Base-by-base conservation (phyloP, 1,139 yeast species). In the Pneumocystis wakefieldiae region DNA sequence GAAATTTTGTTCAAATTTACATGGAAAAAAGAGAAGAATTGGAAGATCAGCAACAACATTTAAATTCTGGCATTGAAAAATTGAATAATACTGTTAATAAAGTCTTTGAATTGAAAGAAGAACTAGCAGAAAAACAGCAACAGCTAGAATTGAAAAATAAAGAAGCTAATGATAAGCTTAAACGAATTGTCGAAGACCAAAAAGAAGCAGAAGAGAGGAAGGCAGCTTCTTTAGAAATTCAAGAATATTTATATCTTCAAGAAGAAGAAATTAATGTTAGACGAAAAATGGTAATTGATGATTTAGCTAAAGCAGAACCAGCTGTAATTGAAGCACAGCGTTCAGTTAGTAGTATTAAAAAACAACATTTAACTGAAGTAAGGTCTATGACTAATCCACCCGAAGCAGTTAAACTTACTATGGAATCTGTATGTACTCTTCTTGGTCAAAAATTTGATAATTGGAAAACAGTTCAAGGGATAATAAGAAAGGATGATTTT, bases 311-410 rank as follows among this genome's bases (percentile, higher is more conserved):
- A 10, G 95, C 92, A 0, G 95, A 89, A 69, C 96, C 97, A 0
- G 86, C 94, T 1, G 86, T 91, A 5, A 67, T 81, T 2, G 95
- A 86, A 68, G 97, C 97, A 0, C 88, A 86, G 70, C 76, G 81
- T 66, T 95, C 96, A 35, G 97, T 92, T 17, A 87, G 87, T 68
- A 87, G 88, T 70, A 92, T 92, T 68, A 90, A 90, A 73, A 92
- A 91, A 72, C 95, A 88, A 67, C 97, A 92, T 70, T 77, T 92
- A 59, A 87, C 95, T 0, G 98, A 92, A 73, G 77, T 92, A 55
- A 77, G 96, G 70, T 86, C 96, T 48, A 87, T 92, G 95, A 74
- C 82, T 3, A 88, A 89, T 67, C 98, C 98, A 0, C 98, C 98
- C 0, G 85, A 83, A 12, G 86, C 94, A 0, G 94, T 92, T 2